phyloP scores from a whole-genome alignment of 2,329 filamentous ascomycete genomes.

The Aplosporella prunicola region DNA sequence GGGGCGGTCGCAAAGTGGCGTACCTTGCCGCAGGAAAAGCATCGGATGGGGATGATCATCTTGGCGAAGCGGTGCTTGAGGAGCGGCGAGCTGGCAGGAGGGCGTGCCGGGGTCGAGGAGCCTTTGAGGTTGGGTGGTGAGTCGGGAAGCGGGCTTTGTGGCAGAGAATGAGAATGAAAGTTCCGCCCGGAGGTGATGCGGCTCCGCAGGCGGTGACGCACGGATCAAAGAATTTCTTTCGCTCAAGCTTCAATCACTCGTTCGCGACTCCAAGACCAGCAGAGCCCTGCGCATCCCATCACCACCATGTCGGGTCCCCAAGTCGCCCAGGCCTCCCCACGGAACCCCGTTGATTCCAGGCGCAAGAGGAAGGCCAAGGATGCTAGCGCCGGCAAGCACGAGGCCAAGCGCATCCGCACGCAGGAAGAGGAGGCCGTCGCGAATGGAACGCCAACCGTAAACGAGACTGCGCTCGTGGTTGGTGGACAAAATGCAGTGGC shows the following conservation, averaged over 20 bases:
- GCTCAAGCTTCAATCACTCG: background rate
- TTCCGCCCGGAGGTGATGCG: slow-evolving; percentile 3
- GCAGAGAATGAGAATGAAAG: slow-evolving; percentile 5
- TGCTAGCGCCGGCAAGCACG: background rate
- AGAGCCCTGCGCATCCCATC: too few species aligned
- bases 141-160: slow-evolving; percentile 13
- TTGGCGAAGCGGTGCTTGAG: slow-evolving; percentile 29
- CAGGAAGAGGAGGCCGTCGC: slow-evolving; percentile 2
- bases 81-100: slow-evolving; percentile 14
- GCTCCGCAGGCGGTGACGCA: slow-evolving; percentile 1
- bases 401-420: slow-evolving; percentile 10
- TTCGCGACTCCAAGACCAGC: too few species aligned
- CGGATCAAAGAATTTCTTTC: slow-evolving; percentile 2
- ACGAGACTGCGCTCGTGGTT: background rate
- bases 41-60: slow-evolving; percentile 98
- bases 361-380: slow-evolving; percentile 11
- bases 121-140: slow-evolving; percentile 13
- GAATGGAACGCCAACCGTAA: background rate
- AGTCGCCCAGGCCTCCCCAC: slow-evolving; percentile 1
- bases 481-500: background rate
- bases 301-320: slow-evolving; percentile 8
- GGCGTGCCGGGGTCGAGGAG: background rate
- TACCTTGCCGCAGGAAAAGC: slow-evolving; percentile 99
- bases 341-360: background rate
- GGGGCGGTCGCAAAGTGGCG: slow-evolving; percentile 16